These are phyloP conservation scores for Lumnitzera littorea DNA, from an alignment of 345 rosid genomes.

Conservation along the genomic window DNA sequence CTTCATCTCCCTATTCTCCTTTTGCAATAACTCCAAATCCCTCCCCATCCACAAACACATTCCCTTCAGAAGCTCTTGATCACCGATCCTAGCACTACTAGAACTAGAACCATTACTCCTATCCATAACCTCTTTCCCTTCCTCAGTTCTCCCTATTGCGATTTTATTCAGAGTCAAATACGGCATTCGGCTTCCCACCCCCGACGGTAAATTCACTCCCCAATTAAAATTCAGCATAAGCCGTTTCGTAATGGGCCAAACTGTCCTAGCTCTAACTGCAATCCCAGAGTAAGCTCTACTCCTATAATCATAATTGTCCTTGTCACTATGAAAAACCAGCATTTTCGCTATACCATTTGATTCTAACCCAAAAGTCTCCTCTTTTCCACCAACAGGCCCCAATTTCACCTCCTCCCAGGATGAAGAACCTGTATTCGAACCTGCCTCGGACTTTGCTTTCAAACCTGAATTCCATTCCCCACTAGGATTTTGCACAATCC, in stretches of 20 bases:
- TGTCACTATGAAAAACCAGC: constrained; percentile 1
- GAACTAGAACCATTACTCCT: neutral
- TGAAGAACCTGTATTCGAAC: too few relatives aligned
- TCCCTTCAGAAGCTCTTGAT: too few relatives aligned
- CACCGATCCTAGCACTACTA: too few relatives aligned
- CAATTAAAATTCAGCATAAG: constrained; percentile 36
- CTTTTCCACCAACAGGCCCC: constrained; percentile 28
- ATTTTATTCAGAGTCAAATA: constrained; percentile 51
- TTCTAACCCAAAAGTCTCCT: neutral
- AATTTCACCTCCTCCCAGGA: constrained; percentile 54
- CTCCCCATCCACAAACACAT: constrained; percentile 46
- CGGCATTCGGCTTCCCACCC: too few relatives aligned
- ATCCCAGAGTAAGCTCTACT: constrained; percentile 21
- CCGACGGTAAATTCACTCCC: constrained; percentile 44
- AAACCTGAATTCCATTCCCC: too few relatives aligned
- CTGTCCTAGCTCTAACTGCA: constrained; percentile 41
- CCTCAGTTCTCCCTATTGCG: constrained; percentile 38
- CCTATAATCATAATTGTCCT: too few relatives aligned
- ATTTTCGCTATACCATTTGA: neutral
- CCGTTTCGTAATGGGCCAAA: constrained; percentile 38
- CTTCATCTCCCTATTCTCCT: constrained; percentile 47
- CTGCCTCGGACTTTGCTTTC: too few relatives aligned
- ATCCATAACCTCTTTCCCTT: constrained; percentile 18
- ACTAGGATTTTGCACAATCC: neutral
- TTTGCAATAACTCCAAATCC: constrained; percentile 44